Evolutionary conservation across 805 yeast species (phyloP).

Genomic region (Yamadazyma takamatsuzukensis): DNA sequence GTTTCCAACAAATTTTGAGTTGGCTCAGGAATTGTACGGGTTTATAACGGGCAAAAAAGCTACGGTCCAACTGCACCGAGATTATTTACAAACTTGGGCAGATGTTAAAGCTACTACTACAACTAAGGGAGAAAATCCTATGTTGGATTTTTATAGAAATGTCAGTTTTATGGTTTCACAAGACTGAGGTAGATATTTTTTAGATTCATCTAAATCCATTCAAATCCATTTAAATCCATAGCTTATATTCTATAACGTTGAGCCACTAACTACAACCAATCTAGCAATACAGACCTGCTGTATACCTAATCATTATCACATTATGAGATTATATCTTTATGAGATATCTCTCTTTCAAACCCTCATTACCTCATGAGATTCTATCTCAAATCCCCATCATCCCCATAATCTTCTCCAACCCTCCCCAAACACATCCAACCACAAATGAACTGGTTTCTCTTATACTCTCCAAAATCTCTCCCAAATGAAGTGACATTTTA

Average conservation of each 20-base stretch:
- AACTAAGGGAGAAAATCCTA: slow-evolving; percentile 77
- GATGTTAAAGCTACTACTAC: slow-evolving; percentile 65
- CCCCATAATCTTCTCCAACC: slow-evolving; percentile 26
- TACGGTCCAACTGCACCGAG: slow-evolving; percentile 53
- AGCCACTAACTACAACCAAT: too few relatives aligned
- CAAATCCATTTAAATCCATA: too few relatives aligned
- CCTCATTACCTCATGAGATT: too few relatives aligned
- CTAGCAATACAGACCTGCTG: too few relatives aligned
- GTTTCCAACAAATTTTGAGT: slow-evolving; percentile 76
- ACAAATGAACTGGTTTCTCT: slow-evolving; percentile 13
- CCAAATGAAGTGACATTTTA: slow-evolving; percentile 1
- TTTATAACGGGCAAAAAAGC: slow-evolving; percentile 61
- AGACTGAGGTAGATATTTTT: too few relatives aligned
- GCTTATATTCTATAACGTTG: too few relatives aligned
- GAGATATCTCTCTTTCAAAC: too few relatives aligned
- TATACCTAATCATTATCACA: too few relatives aligned
- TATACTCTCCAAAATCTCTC: slow-evolving; percentile 4
- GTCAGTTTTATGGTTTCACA: slow-evolving; percentile 56
- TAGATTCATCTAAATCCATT: too few relatives aligned
- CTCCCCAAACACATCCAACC: slow-evolving; percentile 20
- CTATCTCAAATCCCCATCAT: too few relatives aligned
- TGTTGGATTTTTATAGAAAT: slow-evolving; percentile 72
- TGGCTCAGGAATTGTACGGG: slow-evolving; percentile 58
- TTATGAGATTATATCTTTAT: too few relatives aligned
- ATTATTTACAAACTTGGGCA: slow-evolving; percentile 68